Conservation (phyloP, 805 yeast genomes). For the Candida boleticola region DNA sequence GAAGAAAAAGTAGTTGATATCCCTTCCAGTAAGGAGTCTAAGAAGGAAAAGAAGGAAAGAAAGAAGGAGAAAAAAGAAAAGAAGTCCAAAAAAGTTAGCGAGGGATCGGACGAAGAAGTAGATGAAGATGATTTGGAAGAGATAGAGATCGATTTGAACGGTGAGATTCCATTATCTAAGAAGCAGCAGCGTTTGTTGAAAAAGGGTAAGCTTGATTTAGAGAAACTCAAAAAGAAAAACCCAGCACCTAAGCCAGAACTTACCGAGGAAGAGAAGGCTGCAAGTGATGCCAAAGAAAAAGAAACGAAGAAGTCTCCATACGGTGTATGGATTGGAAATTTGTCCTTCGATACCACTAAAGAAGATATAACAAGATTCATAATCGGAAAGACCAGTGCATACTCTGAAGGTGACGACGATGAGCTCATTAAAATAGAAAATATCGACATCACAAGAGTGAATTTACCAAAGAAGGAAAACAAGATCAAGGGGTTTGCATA, state of each 20-base stretch:
- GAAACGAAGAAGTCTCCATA: conserved; percentile 45
- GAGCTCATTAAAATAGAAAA: conserved; percentile 41
- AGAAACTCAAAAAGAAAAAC: conserved; percentile 45
- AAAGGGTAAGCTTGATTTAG: conserved; percentile 71
- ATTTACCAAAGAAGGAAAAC: conserved; percentile 72
- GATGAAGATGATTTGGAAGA: conserved; percentile 39
- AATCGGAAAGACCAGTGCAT: conserved; percentile 50
- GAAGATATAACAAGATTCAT: conserved; percentile 72
- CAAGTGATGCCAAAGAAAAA: conserved; percentile 23
- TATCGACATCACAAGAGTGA: conserved; percentile 67
- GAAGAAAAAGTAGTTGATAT: neutral
- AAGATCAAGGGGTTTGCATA: conserved; percentile 88
- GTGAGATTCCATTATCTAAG: conserved; percentile 81
- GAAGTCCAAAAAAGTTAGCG: conserved; percentile 4
- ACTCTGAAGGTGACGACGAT: conserved; percentile 21
- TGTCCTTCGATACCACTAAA: conserved; percentile 77
- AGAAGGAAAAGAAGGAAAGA: conserved; percentile 10
- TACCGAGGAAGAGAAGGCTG: conserved; percentile 23
- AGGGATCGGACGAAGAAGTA: conserved; percentile 16
- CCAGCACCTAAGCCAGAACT: conserved; percentile 40
- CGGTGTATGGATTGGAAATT: conserved; percentile 95
- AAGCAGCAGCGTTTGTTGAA: conserved; percentile 86
- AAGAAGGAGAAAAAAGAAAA: conserved; percentile 9
- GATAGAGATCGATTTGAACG: conserved; percentile 65
- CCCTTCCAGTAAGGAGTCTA: conserved; percentile 6